Percentiles rank a stretch among this genome's conserved stretches.
These are phyloP conservation scores for Puccinia polysora DNA, from an alignment of 1,284 basidiomycete genomes.

Conservation along the genomic window DNA sequence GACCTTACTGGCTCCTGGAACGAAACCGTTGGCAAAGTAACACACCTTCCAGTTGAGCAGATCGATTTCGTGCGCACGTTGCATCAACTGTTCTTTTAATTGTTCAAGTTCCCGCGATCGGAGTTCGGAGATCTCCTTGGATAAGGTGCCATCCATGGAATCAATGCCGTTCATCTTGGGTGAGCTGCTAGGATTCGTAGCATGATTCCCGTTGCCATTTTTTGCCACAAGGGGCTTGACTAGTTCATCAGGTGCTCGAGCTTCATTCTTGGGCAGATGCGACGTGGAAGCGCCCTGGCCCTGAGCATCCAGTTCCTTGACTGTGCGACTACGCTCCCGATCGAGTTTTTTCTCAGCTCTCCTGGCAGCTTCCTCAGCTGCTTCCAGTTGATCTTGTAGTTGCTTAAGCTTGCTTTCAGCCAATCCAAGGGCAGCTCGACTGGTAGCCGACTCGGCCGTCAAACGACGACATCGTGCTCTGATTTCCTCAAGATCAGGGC, in stretches of 20 bases:
- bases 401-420: slow-evolving; percentile 45
- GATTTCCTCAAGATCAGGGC: slow-evolving; percentile 40
- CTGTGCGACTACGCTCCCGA: slow-evolving; percentile 47
- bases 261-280: slow-evolving; percentile 18
- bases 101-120: slow-evolving; percentile 44
- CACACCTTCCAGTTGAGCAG: slow-evolving; percentile 42
- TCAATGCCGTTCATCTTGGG: slow-evolving; percentile 30
- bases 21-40: background rate
- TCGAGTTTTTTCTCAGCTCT: slow-evolving; percentile 49
- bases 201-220: slow-evolving; percentile 29
- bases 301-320: slow-evolving; percentile 47
- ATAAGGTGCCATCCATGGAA: slow-evolving; percentile 41
- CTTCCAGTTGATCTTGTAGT: slow-evolving; percentile 47
- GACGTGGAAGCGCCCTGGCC: slow-evolving; percentile 31
- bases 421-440: slow-evolving; percentile 31
- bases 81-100: slow-evolving; percentile 44
- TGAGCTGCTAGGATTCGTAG: slow-evolving; percentile 28
- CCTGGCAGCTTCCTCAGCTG: slow-evolving; percentile 46
- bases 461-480: slow-evolving; percentile 26
- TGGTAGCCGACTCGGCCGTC: slow-evolving; percentile 37
- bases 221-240: slow-evolving; percentile 2
- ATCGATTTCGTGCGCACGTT: slow-evolving; percentile 44
- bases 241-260: slow-evolving; percentile 11
- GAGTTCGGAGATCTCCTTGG: slow-evolving; percentile 34
- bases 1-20: background rate